Evolutionary conservation across 2,329 filamentous ascomycete genomes (phyloP), one percentile per base, ranked within the genome.

Genomic region (Fusarium sarcochroum): DNA sequence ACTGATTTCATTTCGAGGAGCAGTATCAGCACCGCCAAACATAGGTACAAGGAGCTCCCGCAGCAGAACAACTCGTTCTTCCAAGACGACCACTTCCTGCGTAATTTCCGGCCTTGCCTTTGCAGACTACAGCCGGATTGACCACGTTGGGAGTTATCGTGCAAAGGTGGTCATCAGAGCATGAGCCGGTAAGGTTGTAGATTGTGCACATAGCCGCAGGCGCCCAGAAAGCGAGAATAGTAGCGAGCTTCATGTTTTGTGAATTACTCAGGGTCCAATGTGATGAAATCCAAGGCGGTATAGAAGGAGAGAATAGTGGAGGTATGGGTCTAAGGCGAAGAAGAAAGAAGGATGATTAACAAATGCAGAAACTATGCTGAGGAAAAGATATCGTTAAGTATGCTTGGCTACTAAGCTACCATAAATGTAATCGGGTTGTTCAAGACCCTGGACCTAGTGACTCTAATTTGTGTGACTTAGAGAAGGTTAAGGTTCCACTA

Each of bases 21-120:
- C 3, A 46, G 15, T 9, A 7, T 7, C 20, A 46, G n/a, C 50
- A 53, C 6, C 50, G 17, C 50, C 50, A 53, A 35, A 53, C 50
- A 35, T 53, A 53, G 17, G 50, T 53, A 6, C 50, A 53, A 14
- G 50, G 13, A 1, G 17, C 15, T 5, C 50, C 50, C 3, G 30
- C 3, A 7, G 6, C 27, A 17, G 50, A 21, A 35, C 50, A 53
- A 27, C 27, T 35, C 6, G 50, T 7, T 21, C 23, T 46, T 23
- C 50, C 50, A 2, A 25, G 18, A 9, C 3, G 35, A 6, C 50
- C 50, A 11, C 15, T 20, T 13, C 40, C 40, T 4, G 13, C 40
- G 21, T 53, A 53, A 0, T 13, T 4, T 2, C 40, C 40, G 4
- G 50, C 40, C 6, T 17, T 53, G 6, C 50, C 27, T 3, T 35